Evolutionary conservation across 169 alveolate species (phyloP).

Genomic region (Plasmodium cynomolgi): DNA sequence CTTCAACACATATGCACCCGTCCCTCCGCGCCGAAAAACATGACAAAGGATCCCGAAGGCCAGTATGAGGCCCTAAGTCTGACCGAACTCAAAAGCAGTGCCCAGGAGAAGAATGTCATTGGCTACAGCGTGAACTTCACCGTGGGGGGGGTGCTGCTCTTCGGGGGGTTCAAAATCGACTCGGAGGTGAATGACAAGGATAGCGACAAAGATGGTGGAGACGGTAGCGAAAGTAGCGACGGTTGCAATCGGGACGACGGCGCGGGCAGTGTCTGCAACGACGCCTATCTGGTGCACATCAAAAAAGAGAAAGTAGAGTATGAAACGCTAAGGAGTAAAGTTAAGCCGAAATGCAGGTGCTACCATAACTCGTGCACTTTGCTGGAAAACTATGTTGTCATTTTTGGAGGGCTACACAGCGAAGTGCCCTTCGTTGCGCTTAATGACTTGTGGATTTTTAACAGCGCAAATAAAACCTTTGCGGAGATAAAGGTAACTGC

Average conservation of each 20-base stretch:
- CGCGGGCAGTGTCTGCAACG: slow-evolving; percentile 19
- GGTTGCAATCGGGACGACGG: not conserved
- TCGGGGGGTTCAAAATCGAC: slow-evolving; percentile 70
- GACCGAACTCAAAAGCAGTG: slow-evolving; percentile 62
- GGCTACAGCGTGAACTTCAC: slow-evolving; percentile 63
- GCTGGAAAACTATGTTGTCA: slow-evolving; percentile 49
- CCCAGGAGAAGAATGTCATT: slow-evolving; percentile 29
- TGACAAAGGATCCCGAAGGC: slow-evolving; percentile 50
- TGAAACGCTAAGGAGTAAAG: slow-evolving; percentile 32
- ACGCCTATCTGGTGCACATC: slow-evolving; percentile 47
- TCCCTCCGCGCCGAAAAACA: not conserved
- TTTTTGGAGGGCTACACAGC: slow-evolving; percentile 57
- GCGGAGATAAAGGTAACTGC: slow-evolving; percentile 10
- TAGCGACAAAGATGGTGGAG: not conserved
- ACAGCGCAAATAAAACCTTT: slow-evolving; percentile 59
- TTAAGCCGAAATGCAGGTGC: slow-evolving; percentile 39
- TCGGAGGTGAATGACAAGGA: not conserved
- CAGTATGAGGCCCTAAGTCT: slow-evolving; percentile 51
- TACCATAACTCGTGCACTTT: slow-evolving; percentile 60
- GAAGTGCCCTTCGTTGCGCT: slow-evolving; percentile 64
- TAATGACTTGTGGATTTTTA: slow-evolving; percentile 61
- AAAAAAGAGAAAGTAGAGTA: slow-evolving; percentile 49
- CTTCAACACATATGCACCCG: not conserved
- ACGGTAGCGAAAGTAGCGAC: slow-evolving; percentile 5
- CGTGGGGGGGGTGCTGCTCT: slow-evolving; percentile 36